Evolutionary conservation across 2,329 filamentous ascomycete species (phyloP), one percentile per base, ranked within the genome.

Genomic region (Trichoderma oligosporum): DNA sequence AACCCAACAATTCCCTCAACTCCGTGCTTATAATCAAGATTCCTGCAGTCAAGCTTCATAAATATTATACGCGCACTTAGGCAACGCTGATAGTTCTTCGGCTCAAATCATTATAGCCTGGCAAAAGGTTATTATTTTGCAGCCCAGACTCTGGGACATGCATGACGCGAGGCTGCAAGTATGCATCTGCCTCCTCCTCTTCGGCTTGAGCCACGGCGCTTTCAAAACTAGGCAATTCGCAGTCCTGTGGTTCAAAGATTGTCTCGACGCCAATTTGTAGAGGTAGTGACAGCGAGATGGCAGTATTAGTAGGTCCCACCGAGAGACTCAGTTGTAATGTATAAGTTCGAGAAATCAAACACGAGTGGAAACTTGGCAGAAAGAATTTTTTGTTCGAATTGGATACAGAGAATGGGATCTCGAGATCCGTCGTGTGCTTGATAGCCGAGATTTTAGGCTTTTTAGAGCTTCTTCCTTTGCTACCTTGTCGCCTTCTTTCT

Each of bases 311-410:
- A 7, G 76, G 70, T 14, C 73, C 76, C 2, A 73, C 70, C 1
- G 72, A 72, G 4, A 83, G 59, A 6, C 70, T 72, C 5, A 84
- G 64, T 61, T 77, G 75, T 27, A 84, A 65, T 4, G 77, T 74
- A 67, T 84, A 84, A n/a, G 76, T 75, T 24, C 82, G 77, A 7
- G 79, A 80, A 35, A 75, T 71, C 66, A 84, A 77, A 71, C 82
- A 84, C 7, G 78, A 79, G 70, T 83, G 79, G 65, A 84, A 84
- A 4, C 79, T 80, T 0, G 82, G 82, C 20, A 83, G 61, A 62
- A 83, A 81, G 7, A 76, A 71, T 66, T 77, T 80, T 64, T 74
- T 77, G 67, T 75, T 77, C 25, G 69, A 66, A 7, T 70, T 67
- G 4, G 80, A 78, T 29, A 84, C 66, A 14, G 68, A 65, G 58